Evolutionary conservation across 2,329 filamentous ascomycete genomes (phyloP).

Genomic region (Penicillium carneum): DNA sequence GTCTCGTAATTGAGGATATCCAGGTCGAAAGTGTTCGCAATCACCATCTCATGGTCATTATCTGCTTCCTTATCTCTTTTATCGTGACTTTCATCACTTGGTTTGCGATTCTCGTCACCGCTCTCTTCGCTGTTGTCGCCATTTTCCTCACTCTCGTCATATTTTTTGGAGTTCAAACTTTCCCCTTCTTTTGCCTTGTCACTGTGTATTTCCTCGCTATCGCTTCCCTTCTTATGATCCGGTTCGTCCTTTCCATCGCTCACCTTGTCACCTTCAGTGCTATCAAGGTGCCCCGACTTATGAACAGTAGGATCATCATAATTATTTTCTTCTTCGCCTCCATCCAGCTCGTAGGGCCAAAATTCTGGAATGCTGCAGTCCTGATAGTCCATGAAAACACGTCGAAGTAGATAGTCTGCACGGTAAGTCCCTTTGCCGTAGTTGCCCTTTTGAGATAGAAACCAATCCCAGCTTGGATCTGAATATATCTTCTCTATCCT

Average conservation of each 20-base stretch:
- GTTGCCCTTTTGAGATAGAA: constrained; percentile 3
- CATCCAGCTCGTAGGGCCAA: not conserved
- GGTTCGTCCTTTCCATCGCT: not conserved
- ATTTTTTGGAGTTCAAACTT: not conserved
- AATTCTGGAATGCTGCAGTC: not conserved
- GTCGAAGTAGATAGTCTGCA: not conserved
- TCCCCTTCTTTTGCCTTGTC: not conserved
- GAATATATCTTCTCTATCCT: not conserved
- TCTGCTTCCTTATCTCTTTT: not conserved
- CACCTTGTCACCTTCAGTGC: not conserved
- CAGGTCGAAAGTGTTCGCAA: not conserved
- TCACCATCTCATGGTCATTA: not conserved
- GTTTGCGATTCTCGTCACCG: too few species aligned
- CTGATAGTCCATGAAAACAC: constrained; percentile 7
- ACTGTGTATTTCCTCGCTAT: not conserved
- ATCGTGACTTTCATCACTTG: not conserved
- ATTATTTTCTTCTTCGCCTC: too few species aligned
- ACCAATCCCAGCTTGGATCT: constrained; percentile 5
- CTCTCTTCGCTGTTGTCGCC: not conserved
- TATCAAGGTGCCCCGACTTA: not conserved
- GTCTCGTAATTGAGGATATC: not conserved
- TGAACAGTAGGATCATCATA: not conserved
- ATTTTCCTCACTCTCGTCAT: not conserved
- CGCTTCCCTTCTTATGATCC: not conserved
- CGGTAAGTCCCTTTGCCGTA: not conserved